Conservation (phyloP, 1,284 basidiomycete species). For the Fomitopsis pinicola region DNA sequence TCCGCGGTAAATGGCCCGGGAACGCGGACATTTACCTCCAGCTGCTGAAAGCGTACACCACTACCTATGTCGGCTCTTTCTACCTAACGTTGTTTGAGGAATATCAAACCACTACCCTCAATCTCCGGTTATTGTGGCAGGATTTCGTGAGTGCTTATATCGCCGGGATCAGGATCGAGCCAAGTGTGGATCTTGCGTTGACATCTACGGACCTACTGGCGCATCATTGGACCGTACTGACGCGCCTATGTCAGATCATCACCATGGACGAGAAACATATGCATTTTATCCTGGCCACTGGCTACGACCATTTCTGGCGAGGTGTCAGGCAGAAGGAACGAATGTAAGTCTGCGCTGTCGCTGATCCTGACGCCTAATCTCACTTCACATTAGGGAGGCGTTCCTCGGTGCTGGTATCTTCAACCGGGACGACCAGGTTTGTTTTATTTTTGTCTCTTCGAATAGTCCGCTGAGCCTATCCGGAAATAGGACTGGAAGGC, state of each 20-base stretch:
- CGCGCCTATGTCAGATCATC: slow-evolving; percentile 43
- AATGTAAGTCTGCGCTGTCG: slow-evolving; percentile 38
- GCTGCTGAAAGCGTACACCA: slow-evolving; percentile 50
- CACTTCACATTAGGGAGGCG: slow-evolving; percentile 43
- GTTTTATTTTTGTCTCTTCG: slow-evolving; percentile 13
- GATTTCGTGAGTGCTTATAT: slow-evolving; percentile 38
- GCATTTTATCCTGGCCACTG: slow-evolving; percentile 63
- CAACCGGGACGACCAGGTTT: slow-evolving; percentile 65
- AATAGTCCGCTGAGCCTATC: slow-evolving; percentile 6
- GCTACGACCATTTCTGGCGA: slow-evolving; percentile 63
- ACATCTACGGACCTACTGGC: too few species aligned
- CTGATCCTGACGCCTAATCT: neutral
- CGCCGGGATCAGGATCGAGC: too few species aligned
- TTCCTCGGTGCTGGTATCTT: slow-evolving; percentile 71
- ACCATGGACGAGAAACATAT: slow-evolving; percentile 68
- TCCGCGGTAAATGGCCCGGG: slow-evolving; percentile 69
- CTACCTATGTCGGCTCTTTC: slow-evolving; percentile 55
- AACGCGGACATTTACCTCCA: slow-evolving; percentile 63
- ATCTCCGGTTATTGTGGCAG: slow-evolving; percentile 59
- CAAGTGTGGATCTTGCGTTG: neutral
- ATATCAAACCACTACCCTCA: slow-evolving; percentile 64
- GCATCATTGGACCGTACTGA: neutral
- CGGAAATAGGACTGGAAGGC: slow-evolving; percentile 46
- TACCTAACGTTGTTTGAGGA: slow-evolving; percentile 64
- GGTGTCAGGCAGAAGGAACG: slow-evolving; percentile 58